phyloP scores from a whole-genome alignment of 1,284 basidiomycete species.

The Trichosporon ovoides region DNA sequence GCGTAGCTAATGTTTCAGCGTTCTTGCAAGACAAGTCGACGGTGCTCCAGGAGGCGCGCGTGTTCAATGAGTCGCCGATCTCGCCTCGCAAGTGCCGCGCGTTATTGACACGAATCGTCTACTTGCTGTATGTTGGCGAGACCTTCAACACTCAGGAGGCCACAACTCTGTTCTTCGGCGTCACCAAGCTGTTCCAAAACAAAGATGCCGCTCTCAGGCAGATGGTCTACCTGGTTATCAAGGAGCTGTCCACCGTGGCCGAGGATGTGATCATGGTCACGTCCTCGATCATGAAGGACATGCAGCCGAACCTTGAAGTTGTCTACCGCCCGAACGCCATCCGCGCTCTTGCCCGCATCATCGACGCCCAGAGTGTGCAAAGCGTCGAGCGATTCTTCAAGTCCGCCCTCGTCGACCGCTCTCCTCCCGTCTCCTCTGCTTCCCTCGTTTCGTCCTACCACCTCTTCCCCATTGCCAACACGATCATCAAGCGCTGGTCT shows the following conservation, averaged over 20 bases:
- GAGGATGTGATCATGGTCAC: constrained; percentile 99
- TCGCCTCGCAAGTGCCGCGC: constrained; percentile 94
- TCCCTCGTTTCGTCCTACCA: constrained; percentile 97
- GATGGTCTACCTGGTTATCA: constrained; percentile 98
- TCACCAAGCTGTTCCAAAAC: constrained; percentile 98
- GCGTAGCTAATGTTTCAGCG: constrained; percentile 25
- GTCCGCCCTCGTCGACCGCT: constrained; percentile 96
- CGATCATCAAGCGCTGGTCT: constrained; percentile 97
- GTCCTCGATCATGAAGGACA: constrained; percentile 99
- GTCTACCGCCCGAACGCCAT: constrained; percentile 98
- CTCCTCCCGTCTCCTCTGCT: constrained; percentile 90
- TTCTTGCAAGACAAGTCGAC: constrained; percentile 82
- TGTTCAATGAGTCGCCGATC: constrained; percentile 99
- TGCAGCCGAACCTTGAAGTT: constrained; percentile 98
- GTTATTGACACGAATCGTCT: constrained; percentile 91
- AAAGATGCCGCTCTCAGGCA: constrained; percentile 97
- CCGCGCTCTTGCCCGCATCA: constrained; percentile 90
- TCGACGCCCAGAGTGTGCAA: constrained; percentile 75
- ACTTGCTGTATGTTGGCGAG: constrained; percentile 93
- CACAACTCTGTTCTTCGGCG: constrained; percentile 96
- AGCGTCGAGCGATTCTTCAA: constrained; percentile 99
- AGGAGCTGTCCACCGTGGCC: constrained; percentile 91
- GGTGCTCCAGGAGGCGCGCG: constrained; percentile 93
- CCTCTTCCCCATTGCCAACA: constrained; percentile 84
- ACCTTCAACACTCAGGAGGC: constrained; percentile 93